phyloP scores from a whole-genome alignment of 1,284 basidiomycete species.

The Somion occarium region DNA sequence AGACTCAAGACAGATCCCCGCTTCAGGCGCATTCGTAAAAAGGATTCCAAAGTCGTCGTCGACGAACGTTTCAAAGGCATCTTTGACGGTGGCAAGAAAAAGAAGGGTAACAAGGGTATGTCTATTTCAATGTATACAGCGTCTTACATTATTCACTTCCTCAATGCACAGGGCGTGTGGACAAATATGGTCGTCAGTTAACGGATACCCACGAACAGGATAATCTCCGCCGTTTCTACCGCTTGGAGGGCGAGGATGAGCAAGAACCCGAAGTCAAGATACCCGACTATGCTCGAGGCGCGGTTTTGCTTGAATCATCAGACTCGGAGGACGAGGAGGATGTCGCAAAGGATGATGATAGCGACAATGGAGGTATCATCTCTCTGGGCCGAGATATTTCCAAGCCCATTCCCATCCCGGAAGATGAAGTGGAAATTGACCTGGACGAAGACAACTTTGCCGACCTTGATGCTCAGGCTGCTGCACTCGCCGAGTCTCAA shows the following conservation, averaged over 20 bases:
- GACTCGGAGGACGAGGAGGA: conserved; percentile 63
- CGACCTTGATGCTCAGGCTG: conserved; percentile 72
- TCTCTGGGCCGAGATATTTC: conserved; percentile 42
- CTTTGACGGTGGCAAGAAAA: conserved; percentile 49
- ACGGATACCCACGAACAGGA: conserved; percentile 67
- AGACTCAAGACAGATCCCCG: conserved; percentile 89
- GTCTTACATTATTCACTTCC: background rate
- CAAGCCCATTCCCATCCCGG: conserved; percentile 36
- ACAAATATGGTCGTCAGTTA: conserved; percentile 89
- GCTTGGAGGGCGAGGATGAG: conserved; percentile 49
- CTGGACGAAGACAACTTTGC: conserved; percentile 73
- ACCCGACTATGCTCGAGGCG: conserved; percentile 89
- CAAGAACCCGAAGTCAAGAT: conserved; percentile 34
- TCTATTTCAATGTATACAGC: conserved; percentile 26
- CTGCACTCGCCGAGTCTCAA: conserved; percentile 50
- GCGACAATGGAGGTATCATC: conserved; percentile 46
- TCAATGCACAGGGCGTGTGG: conserved; percentile 45
- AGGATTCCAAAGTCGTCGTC: conserved; percentile 79
- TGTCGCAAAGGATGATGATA: conserved; percentile 36
- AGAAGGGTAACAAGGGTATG: conserved; percentile 39
- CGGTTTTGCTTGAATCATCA: conserved; percentile 84
- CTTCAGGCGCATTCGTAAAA: conserved; percentile 82
- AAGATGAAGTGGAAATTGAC: conserved; percentile 63
- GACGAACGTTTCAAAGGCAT: conserved; percentile 94
- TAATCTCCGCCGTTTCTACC: conserved; percentile 81